A percentile compares a stretch with the other conserved stretches of the same genome.
Conservation (phyloP, 2,329 filamentous ascomycete genomes). For the Neonectria magnoliae region DNA sequence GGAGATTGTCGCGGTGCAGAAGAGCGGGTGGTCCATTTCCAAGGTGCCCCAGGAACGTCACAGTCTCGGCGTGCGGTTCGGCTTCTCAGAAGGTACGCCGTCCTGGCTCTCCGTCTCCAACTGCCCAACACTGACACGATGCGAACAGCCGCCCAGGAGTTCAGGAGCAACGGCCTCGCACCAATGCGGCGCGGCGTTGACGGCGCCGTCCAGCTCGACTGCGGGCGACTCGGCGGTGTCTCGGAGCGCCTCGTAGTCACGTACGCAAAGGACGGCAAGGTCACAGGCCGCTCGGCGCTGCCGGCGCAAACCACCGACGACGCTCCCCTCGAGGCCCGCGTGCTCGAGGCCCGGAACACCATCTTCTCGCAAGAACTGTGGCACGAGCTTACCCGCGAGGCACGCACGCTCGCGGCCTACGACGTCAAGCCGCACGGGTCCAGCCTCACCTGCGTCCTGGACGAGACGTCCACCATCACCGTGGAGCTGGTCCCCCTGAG, state of each 20-base stretch:
- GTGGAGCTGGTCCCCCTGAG: constrained; percentile 75
- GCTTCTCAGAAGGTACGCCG: constrained; percentile 78
- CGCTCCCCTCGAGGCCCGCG: constrained; percentile 68
- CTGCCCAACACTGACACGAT: constrained; percentile 39
- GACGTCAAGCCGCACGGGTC: constrained; percentile 72
- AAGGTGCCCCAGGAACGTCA: constrained; percentile 77
- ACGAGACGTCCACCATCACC: constrained; percentile 63
- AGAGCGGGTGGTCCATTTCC: constrained; percentile 87
- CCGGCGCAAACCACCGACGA: constrained; percentile 66
- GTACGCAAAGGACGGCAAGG: constrained; percentile 65
- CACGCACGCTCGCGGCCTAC: constrained; percentile 75
- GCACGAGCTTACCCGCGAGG: constrained; percentile 87
- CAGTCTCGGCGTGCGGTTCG: constrained; percentile 86
- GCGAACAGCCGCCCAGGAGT: constrained; percentile 61
- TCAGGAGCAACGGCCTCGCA: constrained; percentile 78
- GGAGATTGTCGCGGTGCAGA: constrained; percentile 81
- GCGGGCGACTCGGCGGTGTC: constrained; percentile 60
- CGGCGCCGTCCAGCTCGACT: constrained; percentile 79
- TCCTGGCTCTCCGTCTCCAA: not conserved
- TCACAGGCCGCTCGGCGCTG: constrained; percentile 66
- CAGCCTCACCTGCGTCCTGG: constrained; percentile 64
- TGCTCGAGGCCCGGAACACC: constrained; percentile 80
- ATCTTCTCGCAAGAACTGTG: constrained; percentile 88
- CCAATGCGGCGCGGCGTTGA: constrained; percentile 79
- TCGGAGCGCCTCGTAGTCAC: constrained; percentile 74